These are phyloP conservation scores for Coemansia sp. DNA, from an alignment of 192 early-diverging fungal genomes.

Conservation along the genomic window DNA sequence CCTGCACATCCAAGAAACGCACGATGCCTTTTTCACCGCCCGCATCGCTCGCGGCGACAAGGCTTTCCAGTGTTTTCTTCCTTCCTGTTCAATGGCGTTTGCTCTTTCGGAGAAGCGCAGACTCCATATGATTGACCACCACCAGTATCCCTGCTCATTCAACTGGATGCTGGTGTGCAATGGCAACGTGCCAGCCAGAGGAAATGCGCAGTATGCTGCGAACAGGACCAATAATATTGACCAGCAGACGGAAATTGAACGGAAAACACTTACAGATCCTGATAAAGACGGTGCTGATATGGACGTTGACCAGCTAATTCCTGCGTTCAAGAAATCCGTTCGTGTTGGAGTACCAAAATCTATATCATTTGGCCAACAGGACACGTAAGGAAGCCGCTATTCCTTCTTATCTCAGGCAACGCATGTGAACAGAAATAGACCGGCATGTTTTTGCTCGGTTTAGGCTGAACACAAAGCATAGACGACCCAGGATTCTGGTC, in stretches of 20 bases:
- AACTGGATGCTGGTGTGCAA: constrained; percentile 34
- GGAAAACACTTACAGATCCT: too few species aligned
- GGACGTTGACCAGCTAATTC: constrained; percentile 39
- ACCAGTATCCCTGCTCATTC: constrained; percentile 36
- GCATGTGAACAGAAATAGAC: too few species aligned
- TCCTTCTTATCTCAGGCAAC: too few species aligned
- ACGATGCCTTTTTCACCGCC: constrained; percentile 45
- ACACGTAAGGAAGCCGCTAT: background rate
- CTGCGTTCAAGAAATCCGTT: constrained; percentile 24
- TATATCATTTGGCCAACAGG: constrained; percentile 35
- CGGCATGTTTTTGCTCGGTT: too few species aligned
- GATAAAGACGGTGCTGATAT: background rate
- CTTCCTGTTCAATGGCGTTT: constrained; percentile 24
- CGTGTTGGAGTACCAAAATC: constrained; percentile 30
- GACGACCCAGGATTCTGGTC: background rate
- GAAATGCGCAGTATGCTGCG: background rate
- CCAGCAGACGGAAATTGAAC: too few species aligned
- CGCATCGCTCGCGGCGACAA: constrained; percentile 30
- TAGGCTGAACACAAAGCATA: too few species aligned
- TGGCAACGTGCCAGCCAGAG: constrained; percentile 13
- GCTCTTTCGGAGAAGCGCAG: constrained; percentile 22
- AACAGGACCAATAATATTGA: too few species aligned
- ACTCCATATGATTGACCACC: constrained; percentile 41
- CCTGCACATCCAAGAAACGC: constrained; percentile 46
- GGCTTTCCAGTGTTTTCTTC: constrained; percentile 35